These are phyloP conservation scores for Cordyceps militaris DNA, from an alignment of 2,329 filamentous ascomycete species.

Conservation along the genomic window DNA sequence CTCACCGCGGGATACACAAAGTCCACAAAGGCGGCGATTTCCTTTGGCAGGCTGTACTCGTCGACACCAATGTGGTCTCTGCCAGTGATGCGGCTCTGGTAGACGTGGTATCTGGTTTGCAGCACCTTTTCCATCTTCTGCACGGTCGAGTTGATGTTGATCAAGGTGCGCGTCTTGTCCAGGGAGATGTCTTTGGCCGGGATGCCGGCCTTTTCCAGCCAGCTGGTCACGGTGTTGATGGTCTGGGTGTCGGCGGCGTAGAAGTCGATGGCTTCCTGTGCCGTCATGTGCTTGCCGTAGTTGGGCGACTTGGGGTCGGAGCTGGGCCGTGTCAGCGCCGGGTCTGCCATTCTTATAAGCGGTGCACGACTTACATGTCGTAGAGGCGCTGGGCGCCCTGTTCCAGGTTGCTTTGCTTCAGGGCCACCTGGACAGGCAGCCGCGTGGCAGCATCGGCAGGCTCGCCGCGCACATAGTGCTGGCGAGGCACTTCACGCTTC, in stretches of 20 bases:
- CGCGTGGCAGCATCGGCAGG: slow-evolving; percentile 8
- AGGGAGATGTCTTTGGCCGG: slow-evolving; percentile 37
- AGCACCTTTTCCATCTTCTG: slow-evolving; percentile 39
- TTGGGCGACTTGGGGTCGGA: slow-evolving; percentile 35
- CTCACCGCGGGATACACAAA: slow-evolving; percentile 34
- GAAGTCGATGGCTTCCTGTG: slow-evolving; percentile 33
- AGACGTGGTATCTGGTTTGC: slow-evolving; percentile 45
- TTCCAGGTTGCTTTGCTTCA: slow-evolving; percentile 38
- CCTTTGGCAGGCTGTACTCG: slow-evolving; percentile 31
- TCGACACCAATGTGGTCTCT: slow-evolving; percentile 32
- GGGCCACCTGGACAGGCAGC: slow-evolving; percentile 33
- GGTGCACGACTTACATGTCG: slow-evolving; percentile 23
- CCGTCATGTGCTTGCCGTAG: slow-evolving; percentile 41
- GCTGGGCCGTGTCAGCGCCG: not conserved
- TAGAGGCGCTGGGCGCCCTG: slow-evolving; percentile 34
- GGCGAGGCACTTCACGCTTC: slow-evolving; percentile 11
- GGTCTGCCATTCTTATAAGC: not conserved
- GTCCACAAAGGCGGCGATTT: slow-evolving; percentile 31
- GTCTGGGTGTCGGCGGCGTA: slow-evolving; percentile 36
- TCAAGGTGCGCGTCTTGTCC: slow-evolving; percentile 43
- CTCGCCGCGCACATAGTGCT: slow-evolving; percentile 10
- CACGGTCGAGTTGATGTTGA: slow-evolving; percentile 13
- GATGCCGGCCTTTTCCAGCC: slow-evolving; percentile 47
- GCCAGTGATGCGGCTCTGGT: slow-evolving; percentile 31
- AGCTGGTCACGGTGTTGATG: slow-evolving; percentile 42